A percentile compares a stretch with the other conserved stretches of the same genome.
Evolutionary conservation across 805 yeast species (phyloP).

Genomic region (Candida takata): DNA sequence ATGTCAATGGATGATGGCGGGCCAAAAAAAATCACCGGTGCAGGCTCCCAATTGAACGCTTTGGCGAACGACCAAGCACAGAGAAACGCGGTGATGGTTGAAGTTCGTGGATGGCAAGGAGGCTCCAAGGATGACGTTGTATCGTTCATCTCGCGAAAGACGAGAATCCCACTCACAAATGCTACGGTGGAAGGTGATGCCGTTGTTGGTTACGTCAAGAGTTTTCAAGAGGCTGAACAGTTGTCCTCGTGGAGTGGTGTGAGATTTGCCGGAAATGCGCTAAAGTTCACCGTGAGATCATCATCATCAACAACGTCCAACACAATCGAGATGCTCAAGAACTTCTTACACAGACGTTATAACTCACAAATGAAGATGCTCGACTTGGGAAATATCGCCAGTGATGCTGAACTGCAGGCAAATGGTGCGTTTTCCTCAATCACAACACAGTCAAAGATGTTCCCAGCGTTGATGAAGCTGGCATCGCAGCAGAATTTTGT

Average conservation of each 20-base stretch:
- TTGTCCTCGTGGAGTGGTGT: constrained; percentile 66
- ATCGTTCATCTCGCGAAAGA: constrained; percentile 61
- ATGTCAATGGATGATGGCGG: not conserved
- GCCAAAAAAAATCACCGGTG: not conserved
- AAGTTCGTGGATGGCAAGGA: constrained; percentile 76
- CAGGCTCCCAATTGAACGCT: constrained; percentile 12
- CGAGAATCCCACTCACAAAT: constrained; percentile 48
- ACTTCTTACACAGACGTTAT: constrained; percentile 61
- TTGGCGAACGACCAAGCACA: constrained; percentile 11
- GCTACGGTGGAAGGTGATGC: constrained; percentile 48
- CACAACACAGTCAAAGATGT: constrained; percentile 69
- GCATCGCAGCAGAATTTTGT: constrained; percentile 47
- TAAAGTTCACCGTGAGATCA: constrained; percentile 36
- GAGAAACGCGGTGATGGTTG: constrained; percentile 40
- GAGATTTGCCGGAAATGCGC: constrained; percentile 66
- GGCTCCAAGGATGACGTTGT: constrained; percentile 65
- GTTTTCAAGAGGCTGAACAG: constrained; percentile 48
- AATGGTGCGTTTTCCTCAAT: constrained; percentile 60
- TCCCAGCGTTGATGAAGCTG: constrained; percentile 81
- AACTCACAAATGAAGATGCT: constrained; percentile 57
- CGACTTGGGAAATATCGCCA: constrained; percentile 57
- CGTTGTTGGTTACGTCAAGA: constrained; percentile 52
- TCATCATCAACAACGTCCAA: constrained; percentile 26
- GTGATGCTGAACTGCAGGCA: constrained; percentile 52
- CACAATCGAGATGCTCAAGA: constrained; percentile 57